Percentiles rank a stretch among this genome's conserved stretches.
Evolutionary conservation across 352 stramenopile genomes (phyloP).

Genomic region (Phytophthora fragariae): DNA sequence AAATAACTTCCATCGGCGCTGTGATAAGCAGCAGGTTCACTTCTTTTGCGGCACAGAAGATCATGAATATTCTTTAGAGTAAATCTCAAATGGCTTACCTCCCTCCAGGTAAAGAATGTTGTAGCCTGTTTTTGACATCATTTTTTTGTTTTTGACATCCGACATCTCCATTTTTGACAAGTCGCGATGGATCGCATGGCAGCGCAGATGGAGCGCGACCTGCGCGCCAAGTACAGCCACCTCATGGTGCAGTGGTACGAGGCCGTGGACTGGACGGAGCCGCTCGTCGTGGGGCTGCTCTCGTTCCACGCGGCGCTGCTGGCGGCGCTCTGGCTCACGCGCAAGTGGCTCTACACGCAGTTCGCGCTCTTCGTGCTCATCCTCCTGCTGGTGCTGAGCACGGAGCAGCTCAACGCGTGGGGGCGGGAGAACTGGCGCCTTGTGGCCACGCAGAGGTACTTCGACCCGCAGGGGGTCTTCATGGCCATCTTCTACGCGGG

Average conservation of each 20-base stretch:
- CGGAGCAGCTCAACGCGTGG: constrained; percentile 77
- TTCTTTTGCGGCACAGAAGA: no score
- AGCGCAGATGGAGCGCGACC: constrained; percentile 68
- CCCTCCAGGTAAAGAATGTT: no score
- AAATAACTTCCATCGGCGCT: no score
- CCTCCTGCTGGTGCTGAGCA: constrained; percentile 58
- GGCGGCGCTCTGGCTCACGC: constrained; percentile 56
- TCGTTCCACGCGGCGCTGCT: constrained; percentile 66
- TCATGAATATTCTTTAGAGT: no score
- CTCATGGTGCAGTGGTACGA: constrained; percentile 87
- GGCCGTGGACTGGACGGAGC: constrained; percentile 82
- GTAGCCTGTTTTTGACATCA: no score
- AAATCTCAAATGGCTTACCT: no score
- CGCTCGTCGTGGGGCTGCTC: constrained; percentile 69
- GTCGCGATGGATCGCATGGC: constrained; percentile 64
- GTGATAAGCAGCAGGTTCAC: no score
- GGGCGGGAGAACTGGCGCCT: constrained; percentile 62
- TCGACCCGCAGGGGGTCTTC: constrained; percentile 82
- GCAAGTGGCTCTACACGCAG: constrained; percentile 64
- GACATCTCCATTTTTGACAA: not conserved
- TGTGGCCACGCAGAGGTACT: constrained; percentile 86
- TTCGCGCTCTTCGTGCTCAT: constrained; percentile 75
- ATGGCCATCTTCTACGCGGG: constrained; percentile 86
- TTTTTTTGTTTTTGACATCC: no score
- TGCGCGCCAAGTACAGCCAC: constrained; percentile 77